Base-by-base conservation (phyloP, 306 rosid genomes). In the Casuarina cunninghamiana region DNA sequence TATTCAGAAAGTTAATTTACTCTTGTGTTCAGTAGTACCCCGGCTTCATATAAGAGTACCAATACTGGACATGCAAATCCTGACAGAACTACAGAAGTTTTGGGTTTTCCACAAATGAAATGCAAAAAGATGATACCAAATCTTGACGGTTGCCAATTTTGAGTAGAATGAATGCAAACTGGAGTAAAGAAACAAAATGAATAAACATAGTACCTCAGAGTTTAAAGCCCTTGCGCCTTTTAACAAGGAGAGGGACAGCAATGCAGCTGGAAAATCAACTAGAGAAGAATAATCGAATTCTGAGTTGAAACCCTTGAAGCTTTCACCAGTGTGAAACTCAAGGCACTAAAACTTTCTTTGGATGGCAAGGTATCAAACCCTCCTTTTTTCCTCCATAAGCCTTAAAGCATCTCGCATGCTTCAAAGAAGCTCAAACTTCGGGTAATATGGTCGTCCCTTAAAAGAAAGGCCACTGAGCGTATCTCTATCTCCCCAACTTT, bases 301-400 rank as follows among this genome's bases (percentile, higher is more conserved):
- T 90, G 77, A 72, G 75, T 82, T 53, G 87, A 85, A 26, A 75
- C 61, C 10, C 77, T 74, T 61, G 83, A 83, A 84, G 88, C 69
- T 87, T 78, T 83, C 69, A 77, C 35, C 41, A 76, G 83, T 80
- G 87, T 82, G 83, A 81, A 78, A 63, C 81, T 80, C 82, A 89
- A 70, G 89, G 54, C 10, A 75, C 75, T 73, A 71, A 75, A 77
- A 75, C 88, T 66, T 88, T 84, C 84, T 86, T 83, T 67, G 84
- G 86, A 85, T 91, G 97, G 67, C 73, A 92, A 92, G 89, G 91
- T 78, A 92, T 94, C 91, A 73, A 79, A 84, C 70, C 85, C 86
- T 70, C 86, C 82, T 70, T 75, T 76, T 76, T 44, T 68, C 75
- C 16, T 49, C 78, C 69, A 71, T 65, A 50, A 63, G 76, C 79